Conservation (phyloP, 2,329 filamentous ascomycete species). For the Westerdykella ornata region DNA sequence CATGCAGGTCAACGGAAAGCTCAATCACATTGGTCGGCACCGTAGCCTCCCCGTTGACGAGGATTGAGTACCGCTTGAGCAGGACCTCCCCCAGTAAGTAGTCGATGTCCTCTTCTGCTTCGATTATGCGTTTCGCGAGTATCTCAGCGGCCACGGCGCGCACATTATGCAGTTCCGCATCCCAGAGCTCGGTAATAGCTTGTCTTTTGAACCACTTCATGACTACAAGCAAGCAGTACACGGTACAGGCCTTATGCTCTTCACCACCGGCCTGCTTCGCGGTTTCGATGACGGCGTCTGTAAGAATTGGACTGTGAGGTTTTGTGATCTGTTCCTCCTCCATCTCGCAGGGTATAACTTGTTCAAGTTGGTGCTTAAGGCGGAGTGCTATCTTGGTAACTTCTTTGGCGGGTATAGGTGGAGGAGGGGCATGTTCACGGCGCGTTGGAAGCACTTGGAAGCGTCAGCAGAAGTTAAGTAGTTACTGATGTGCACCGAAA, state of each 20-base stretch:
- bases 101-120: slow-evolving; percentile 68
- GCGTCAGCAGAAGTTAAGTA: slow-evolving; percentile 6
- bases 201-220: slow-evolving; percentile 74
- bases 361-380: slow-evolving; percentile 83
- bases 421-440: slow-evolving; percentile 52
- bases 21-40: slow-evolving; percentile 82
- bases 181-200: slow-evolving; percentile 77
- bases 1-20: slow-evolving; percentile 87
- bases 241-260: slow-evolving; percentile 70
- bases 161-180: slow-evolving; percentile 73
- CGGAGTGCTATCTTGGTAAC: slow-evolving; percentile 87
- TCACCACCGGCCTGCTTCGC: slow-evolving; percentile 74
- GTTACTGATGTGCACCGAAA: slow-evolving; percentile 1
- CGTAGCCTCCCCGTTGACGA: slow-evolving; percentile 65
- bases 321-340: slow-evolving; percentile 66
- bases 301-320: slow-evolving; percentile 82
- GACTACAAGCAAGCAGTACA: slow-evolving; percentile 73
- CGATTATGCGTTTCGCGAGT: slow-evolving; percentile 85
- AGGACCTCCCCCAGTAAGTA: slow-evolving; percentile 77
- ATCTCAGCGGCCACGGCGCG: slow-evolving; percentile 81
- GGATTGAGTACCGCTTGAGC: slow-evolving; percentile 79
- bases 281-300: slow-evolving; percentile 67
- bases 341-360: slow-evolving; percentile 84
- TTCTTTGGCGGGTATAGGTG: slow-evolving; percentile 66
- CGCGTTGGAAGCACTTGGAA: slow-evolving; percentile 59